Base-by-base conservation (phyloP, 768 basidiomycete species). In the Phylloporus sp. region DNA sequence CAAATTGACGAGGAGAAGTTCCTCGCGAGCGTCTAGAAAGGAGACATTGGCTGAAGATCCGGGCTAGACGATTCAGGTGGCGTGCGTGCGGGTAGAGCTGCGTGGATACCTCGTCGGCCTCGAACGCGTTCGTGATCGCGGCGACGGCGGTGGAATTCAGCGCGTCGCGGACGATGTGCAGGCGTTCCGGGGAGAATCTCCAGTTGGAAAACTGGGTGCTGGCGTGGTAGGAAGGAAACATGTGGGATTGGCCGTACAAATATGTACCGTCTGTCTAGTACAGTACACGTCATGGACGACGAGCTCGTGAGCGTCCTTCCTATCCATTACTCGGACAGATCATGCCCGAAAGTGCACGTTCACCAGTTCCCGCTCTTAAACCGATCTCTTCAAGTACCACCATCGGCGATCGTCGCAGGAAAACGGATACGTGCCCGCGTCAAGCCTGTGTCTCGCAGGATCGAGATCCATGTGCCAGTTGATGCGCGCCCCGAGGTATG, bases 131-230 rank as follows among this genome's bases (percentile, higher is more conserved):
- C 42, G 80, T 79, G 57, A 97, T 94, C 5, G 78, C 82, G 37
- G 78, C 71, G 21, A 95, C 84, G 2, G 90, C 88, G 21, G 78
- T 81, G 23, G 71, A 66, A 59, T 95, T 99, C 52, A 96, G 68
- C 17, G 80, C 72, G 9, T 68, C 57, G 15, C 96, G 78, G 35
- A 83, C 77, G 13, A 71, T 57, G 7, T 60, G 69, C 4, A 99
- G 77, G 44, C 79, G 71, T 37, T 82, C 76, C 13, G 74, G 69
- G 0, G 93, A 92, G 65, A 84, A 96, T 41, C 93, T 73, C 96
- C 96, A 99, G 62, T 93, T 82, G 45, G 73, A 80, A 68, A 73
- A 90, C 59, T 92, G 90, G 0, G 87, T 88, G 56, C 86, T 88
- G 32, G 74, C 78, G 58, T 90, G 80, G 55, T 90, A 93, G 3